These are phyloP conservation scores for Pythium plurisporium DNA, from an alignment of 352 stramenopile species.

Conservation along the genomic window DNA sequence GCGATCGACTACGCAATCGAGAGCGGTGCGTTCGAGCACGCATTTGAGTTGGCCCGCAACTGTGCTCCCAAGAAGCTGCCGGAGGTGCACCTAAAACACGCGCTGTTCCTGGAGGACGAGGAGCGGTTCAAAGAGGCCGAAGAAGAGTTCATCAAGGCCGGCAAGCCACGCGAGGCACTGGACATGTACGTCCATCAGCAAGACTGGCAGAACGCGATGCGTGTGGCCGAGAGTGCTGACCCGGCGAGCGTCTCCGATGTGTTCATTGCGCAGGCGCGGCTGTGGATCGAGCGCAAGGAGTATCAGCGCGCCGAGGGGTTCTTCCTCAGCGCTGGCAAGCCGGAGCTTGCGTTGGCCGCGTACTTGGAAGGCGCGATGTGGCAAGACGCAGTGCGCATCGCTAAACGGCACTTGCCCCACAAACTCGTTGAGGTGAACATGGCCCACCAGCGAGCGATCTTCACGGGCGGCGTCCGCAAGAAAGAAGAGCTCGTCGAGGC, in stretches of 20 bases:
- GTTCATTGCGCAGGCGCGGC: constrained; percentile 87
- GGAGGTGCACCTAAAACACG: constrained; percentile 92
- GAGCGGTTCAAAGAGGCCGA: constrained; percentile 92
- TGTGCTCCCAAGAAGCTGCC: constrained; percentile 85
- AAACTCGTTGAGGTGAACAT: constrained; percentile 90
- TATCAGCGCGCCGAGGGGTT: constrained; percentile 83
- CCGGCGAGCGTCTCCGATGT: constrained; percentile 86
- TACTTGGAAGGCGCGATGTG: constrained; percentile 87
- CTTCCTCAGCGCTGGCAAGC: constrained; percentile 89
- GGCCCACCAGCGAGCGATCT: constrained; percentile 75
- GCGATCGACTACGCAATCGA: constrained; percentile 94
- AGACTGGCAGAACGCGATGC: constrained; percentile 89
- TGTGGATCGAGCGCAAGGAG: constrained; percentile 85
- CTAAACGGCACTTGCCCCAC: constrained; percentile 89
- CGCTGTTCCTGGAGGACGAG: constrained; percentile 92
- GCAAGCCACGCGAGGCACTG: constrained; percentile 91
- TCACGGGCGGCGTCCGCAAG: constrained; percentile 65
- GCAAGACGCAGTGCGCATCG: constrained; percentile 86
- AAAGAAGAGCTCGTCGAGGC: constrained; percentile 83
- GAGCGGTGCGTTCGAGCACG: constrained; percentile 89
- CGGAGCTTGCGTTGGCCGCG: constrained; percentile 83
- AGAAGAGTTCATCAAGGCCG: constrained; percentile 89
- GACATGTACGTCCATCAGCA: constrained; percentile 96
- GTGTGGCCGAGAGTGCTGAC: constrained; percentile 89
- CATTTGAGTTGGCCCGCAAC: constrained; percentile 88